phyloP scores from a whole-genome alignment of 2,329 filamentous ascomycete species.

The Anisogramma anomala region DNA sequence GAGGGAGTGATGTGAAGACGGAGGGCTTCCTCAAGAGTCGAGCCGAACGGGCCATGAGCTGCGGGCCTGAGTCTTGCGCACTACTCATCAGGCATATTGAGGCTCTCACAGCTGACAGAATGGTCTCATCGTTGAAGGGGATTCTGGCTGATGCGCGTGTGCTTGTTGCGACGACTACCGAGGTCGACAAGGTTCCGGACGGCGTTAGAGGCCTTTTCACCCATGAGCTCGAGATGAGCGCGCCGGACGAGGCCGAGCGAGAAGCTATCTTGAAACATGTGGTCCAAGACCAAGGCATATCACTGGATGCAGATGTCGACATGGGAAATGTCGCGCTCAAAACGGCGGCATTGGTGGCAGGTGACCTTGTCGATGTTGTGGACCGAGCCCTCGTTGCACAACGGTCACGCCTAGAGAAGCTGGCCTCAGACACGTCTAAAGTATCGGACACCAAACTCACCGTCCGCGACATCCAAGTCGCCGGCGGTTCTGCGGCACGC shows the following conservation, averaged over 20 bases:
- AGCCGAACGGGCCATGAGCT: slow-evolving; percentile 78
- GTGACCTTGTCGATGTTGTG: slow-evolving; percentile 87
- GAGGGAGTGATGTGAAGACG: slow-evolving; percentile 84
- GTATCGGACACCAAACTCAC: slow-evolving; percentile 39
- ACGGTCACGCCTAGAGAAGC: slow-evolving; percentile 59
- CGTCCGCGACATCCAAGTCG: slow-evolving; percentile 73
- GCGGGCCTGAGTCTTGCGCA: slow-evolving; percentile 71
- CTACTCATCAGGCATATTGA: slow-evolving; percentile 86
- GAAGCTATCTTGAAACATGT: slow-evolving; percentile 76
- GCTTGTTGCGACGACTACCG: slow-evolving; percentile 85
- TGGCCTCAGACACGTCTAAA: slow-evolving; percentile 41
- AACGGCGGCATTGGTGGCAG: slow-evolving; percentile 88
- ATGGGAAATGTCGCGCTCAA: slow-evolving; percentile 79
- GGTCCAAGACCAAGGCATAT: slow-evolving; percentile 62
- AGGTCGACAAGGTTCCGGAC: slow-evolving; percentile 88
- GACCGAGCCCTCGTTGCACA: slow-evolving; percentile 76
- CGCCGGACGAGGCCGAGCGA: slow-evolving; percentile 84
- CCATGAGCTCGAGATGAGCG: slow-evolving; percentile 86
- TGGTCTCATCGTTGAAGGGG: slow-evolving; percentile 73
- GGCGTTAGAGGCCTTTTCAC: slow-evolving; percentile 84
- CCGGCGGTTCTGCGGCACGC: slow-evolving; percentile 68
- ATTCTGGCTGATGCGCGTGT: slow-evolving; percentile 71
- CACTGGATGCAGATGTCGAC: slow-evolving; percentile 74
- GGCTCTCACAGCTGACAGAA: slow-evolving; percentile 80
- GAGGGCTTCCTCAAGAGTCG: slow-evolving; percentile 81